A percentile compares a stretch with the other conserved stretches of the same genome.
These are phyloP conservation scores for Coriolopsis trogii DNA, from an alignment of 1,284 basidiomycete genomes.

Conservation along the genomic window DNA sequence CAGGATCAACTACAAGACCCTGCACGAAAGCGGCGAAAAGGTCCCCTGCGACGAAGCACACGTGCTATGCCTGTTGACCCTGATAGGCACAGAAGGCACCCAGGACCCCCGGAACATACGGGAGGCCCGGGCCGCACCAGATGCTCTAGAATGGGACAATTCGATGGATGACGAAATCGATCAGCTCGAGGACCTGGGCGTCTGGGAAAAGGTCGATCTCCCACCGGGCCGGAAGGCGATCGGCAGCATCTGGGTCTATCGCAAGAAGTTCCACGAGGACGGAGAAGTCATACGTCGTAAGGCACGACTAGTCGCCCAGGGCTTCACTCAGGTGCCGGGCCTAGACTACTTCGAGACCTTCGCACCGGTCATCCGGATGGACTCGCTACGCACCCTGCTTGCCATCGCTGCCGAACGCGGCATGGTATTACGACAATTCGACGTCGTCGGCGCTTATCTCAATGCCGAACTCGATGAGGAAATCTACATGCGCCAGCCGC, in stretches of 20 bases:
- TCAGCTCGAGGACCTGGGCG: conserved; percentile 14
- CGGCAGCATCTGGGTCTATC: conserved; percentile 41
- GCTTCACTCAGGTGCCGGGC: conserved; percentile 42
- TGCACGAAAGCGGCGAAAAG: too few species aligned
- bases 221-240: conserved; percentile 25
- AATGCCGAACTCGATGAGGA: conserved; percentile 37
- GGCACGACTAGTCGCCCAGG: conserved; percentile 43
- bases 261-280: conserved; percentile 30
- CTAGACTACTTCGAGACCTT: conserved; percentile 41
- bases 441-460: conserved; percentile 45
- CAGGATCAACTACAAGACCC: too few species aligned
- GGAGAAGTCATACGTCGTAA: conserved; percentile 37
- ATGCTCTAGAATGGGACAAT: conserved; percentile 17
- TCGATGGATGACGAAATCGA: conserved; percentile 17
- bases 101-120: too few species aligned
- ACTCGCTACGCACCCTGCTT: conserved; percentile 32
- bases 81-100: too few species aligned
- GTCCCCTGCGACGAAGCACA: too few species aligned
- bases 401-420: conserved; percentile 36
- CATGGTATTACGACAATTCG: conserved; percentile 41
- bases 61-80: too few species aligned
- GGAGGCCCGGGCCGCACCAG: too few species aligned
- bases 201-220: conserved; percentile 22
- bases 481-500: conserved; percentile 39
- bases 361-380: conserved; percentile 33